Conservation (phyloP, 345 rosid genomes). For the Gossypium turneri region DNA sequence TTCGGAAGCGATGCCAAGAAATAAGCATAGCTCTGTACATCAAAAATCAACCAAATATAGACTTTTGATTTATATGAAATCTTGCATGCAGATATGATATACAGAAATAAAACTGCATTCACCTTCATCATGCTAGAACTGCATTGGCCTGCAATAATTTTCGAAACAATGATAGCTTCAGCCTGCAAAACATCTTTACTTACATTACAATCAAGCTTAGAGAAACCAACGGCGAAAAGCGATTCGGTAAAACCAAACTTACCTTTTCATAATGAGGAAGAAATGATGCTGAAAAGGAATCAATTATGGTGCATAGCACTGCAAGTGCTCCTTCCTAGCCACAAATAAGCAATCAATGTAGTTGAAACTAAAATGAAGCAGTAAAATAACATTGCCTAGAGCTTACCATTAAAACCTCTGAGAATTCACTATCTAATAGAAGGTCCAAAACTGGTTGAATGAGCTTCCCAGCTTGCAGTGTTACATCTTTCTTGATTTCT, state of each 20-base stretch:
- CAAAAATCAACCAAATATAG: background rate
- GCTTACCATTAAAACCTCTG: background rate
- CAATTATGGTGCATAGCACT: background rate
- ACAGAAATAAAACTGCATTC: background rate
- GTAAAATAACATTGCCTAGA: background rate
- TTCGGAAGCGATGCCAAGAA: constrained; percentile 14
- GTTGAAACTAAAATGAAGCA: background rate
- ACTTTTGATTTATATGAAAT: background rate
- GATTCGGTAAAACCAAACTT: background rate
- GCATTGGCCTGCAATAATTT: constrained; percentile 5
- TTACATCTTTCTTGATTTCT: constrained; percentile 5
- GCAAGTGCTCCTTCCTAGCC: constrained; percentile 10
- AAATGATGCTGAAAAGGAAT: constrained; percentile 9
- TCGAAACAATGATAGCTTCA: constrained; percentile 13
- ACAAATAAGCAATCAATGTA: background rate
- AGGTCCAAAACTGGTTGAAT: constrained; percentile 17
- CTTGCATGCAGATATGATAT: background rate
- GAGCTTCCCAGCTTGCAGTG: constrained; percentile 4
- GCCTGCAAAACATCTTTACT: background rate
- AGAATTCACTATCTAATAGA: background rate
- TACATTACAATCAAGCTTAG: background rate
- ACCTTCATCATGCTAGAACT: constrained; percentile 12
- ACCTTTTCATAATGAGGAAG: constrained; percentile 12
- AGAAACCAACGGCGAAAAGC: background rate
- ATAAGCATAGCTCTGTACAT: constrained; percentile 7